Evolutionary conservation across 441 rosid species (phyloP), one percentile per base, ranked within the genome.

Genomic region (Gossypium gossypioides): DNA sequence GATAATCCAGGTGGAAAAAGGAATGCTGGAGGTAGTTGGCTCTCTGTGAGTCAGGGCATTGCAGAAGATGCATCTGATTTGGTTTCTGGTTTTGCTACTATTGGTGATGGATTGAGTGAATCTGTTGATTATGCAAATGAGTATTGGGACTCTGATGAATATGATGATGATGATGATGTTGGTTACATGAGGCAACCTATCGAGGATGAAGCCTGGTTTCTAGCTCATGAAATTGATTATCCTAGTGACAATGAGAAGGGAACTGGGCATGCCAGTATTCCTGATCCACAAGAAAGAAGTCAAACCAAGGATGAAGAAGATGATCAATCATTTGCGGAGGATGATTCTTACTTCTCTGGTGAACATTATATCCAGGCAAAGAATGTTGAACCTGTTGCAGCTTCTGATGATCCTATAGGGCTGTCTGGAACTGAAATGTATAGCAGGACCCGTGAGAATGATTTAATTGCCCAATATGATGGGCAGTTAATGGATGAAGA

Each of bases 141-240:
- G 56, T 92, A 92, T 81, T 95, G 99, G 99, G 99, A 95, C 78
- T 95, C 99, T 57, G 99, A 95, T 57, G 98, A 91, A 76, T 95
- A 95, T 78, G 99, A 95, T 4, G 97, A 95, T 12, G 96, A 95
- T 27, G 98, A 92, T 24, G 99, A 95, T 79, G 90, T 89, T 83
- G 99, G 99, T 22, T 95, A 95, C 83, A 88, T 82, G 86, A 91
- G 99, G 82, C 99, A 92, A 64, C 97, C 99, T 24, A 92, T 95
- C 22, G 99, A 91, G 80, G 99, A 92, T 70, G 99, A 95, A 81
- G 76, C 95, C 50, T 95, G 97, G 99, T 95, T 95, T 87, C 86
- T 92, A 74, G 91, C 97, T 40, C 96, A 95, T 86, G 99, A 95
- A 84, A 87, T 95, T 82, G 99, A 95, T 78, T 95, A 91, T 74